Percentiles rank a stretch among this genome's conserved stretches.
These are phyloP conservation scores for Kodamaea restingae DNA, from an alignment of 805 yeast genomes.

Conservation along the genomic window DNA sequence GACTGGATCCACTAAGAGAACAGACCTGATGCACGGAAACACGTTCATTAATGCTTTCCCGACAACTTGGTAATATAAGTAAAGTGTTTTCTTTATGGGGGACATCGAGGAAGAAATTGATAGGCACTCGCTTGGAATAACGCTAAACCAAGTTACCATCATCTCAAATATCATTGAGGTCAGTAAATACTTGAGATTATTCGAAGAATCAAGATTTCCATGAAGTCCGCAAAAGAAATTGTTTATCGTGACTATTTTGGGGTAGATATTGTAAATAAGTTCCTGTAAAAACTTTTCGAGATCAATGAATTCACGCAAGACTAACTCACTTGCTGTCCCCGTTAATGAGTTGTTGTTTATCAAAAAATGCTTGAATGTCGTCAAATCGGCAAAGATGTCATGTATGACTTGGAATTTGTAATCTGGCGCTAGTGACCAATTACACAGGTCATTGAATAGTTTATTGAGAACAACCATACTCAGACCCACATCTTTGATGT, in stretches of 20 bases:
- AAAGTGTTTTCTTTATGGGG: slow-evolving; percentile 31
- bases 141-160: slow-evolving; percentile 32
- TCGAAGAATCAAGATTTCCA: slow-evolving; percentile 10
- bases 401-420: slow-evolving; percentile 28
- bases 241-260: slow-evolving; percentile 26
- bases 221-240: slow-evolving; percentile 15
- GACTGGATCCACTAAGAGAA: slow-evolving; percentile 33
- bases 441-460: slow-evolving; percentile 20
- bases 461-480: slow-evolving; percentile 18
- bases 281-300: slow-evolving; percentile 27
- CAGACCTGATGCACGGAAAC: slow-evolving; percentile 31
- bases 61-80: slow-evolving; percentile 31
- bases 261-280: slow-evolving; percentile 23
- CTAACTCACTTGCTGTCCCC: slow-evolving; percentile 6
- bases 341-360: slow-evolving; percentile 10
- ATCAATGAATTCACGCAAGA: slow-evolving; percentile 18
- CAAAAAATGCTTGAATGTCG: slow-evolving; percentile 23
- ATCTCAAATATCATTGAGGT: slow-evolving; percentile 31
- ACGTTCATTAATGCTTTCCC: slow-evolving; percentile 33
- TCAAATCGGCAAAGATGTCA: slow-evolving; percentile 23
- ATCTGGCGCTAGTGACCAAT: slow-evolving; percentile 29
- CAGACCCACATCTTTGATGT: slow-evolving; percentile 17
- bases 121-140: slow-evolving; percentile 30
- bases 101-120: slow-evolving; percentile 24
- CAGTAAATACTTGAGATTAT: slow-evolving; percentile 23